These are phyloP conservation scores for Speleostelium caveatum DNA, from an alignment of 78 protist genomes.

Conservation along the genomic window DNA sequence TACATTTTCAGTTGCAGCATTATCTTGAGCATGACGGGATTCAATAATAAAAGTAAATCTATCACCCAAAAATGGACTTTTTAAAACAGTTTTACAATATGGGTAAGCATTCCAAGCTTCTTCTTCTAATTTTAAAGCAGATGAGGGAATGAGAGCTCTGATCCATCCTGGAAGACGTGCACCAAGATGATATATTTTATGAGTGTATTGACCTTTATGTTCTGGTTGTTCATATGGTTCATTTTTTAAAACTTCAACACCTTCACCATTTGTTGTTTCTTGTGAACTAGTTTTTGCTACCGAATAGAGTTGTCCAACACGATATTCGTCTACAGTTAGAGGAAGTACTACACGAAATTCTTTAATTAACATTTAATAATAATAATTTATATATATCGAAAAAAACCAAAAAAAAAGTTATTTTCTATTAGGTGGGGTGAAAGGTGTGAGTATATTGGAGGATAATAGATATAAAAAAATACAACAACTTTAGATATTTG, in stretches of 20 bases:
- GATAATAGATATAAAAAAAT: no score
- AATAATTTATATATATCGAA: no score
- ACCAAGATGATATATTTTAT: conserved; percentile 86
- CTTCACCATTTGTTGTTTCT: conserved; percentile 85
- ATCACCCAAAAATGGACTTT: conserved; percentile 81
- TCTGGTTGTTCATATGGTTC: conserved; percentile 82
- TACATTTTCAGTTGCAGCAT: conserved; percentile 72
- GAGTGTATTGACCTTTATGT: conserved; percentile 89
- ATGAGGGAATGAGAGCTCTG: conserved; percentile 81
- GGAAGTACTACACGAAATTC: conserved; percentile 78
- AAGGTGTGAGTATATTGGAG: no score
- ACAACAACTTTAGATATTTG: no score
- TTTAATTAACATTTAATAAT: conserved; percentile 31
- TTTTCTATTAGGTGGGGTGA: no score
- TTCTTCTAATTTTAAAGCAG: conserved; percentile 87
- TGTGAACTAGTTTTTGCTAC: conserved; percentile 81
- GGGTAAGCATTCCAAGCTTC: conserved; percentile 95
- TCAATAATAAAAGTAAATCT: conserved; percentile 78
- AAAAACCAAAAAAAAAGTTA: no score
- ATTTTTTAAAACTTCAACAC: conserved; percentile 88
- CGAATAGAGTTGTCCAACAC: conserved; percentile 85
- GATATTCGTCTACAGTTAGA: conserved; percentile 82
- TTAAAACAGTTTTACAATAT: conserved; percentile 88
- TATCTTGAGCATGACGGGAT: conserved; percentile 84
- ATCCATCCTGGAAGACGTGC: conserved; percentile 84